Evolutionary conservation across 345 rosid species (phyloP).

Genomic region (Acer saccharum): DNA sequence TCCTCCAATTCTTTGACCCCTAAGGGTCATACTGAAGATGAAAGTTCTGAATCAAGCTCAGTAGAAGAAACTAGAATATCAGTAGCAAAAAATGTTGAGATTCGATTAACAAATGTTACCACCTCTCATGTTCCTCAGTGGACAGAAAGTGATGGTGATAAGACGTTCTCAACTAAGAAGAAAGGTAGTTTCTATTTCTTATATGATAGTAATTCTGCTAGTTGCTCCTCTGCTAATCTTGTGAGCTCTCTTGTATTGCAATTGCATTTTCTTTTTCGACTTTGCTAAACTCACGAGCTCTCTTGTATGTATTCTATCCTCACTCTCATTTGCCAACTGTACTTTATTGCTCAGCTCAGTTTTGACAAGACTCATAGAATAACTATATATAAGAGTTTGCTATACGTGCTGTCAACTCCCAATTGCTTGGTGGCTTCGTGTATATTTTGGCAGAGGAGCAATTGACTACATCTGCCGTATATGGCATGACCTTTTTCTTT

Average conservation of each 20-base stretch:
- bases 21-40: slow-evolving; percentile 29
- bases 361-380: neutral
- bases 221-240: neutral
- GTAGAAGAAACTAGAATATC: slow-evolving; percentile 22
- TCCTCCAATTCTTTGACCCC: slow-evolving; percentile 25
- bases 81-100: slow-evolving; percentile 15
- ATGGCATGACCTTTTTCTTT: neutral
- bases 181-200: slow-evolving; percentile 34
- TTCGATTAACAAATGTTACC: slow-evolving; percentile 25
- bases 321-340: too few species aligned
- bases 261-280: slow-evolving; percentile 2
- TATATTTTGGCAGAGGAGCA: neutral
- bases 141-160: slow-evolving; percentile 19
- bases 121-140: slow-evolving; percentile 16
- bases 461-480: neutral
- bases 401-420: neutral
- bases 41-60: slow-evolving; percentile 8
- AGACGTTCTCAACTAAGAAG: slow-evolving; percentile 24
- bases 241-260: neutral
- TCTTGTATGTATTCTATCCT: neutral
- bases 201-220: neutral
- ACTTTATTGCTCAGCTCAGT: neutral
- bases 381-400: neutral
- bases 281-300: too few species aligned
- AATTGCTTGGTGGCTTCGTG: neutral